These are phyloP conservation scores for Cicer judaicum DNA, from an alignment of 306 rosid genomes.

Conservation along the genomic window DNA sequence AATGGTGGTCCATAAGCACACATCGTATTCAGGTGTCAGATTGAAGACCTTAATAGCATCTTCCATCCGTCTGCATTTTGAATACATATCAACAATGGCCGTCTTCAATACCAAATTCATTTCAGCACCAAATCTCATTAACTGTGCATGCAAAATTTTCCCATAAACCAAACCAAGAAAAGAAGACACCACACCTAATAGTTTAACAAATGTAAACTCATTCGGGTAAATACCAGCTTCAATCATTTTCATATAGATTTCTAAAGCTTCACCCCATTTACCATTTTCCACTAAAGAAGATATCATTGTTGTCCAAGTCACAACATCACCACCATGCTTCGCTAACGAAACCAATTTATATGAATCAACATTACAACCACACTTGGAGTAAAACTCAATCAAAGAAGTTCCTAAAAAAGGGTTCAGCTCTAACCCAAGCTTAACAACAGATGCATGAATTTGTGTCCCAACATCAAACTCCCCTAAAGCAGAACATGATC, in stretches of 20 bases:
- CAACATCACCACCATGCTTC: conserved; percentile 58
- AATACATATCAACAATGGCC: conserved; percentile 68
- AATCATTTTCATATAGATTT: conserved; percentile 56
- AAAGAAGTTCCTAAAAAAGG: conserved; percentile 53
- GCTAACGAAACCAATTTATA: conserved; percentile 48
- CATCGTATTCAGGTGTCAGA: conserved; percentile 64
- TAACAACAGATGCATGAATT: conserved; percentile 60
- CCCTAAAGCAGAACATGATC: conserved; percentile 58
- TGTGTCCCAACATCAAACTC: conserved; percentile 51
- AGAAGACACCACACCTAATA: conserved; percentile 52
- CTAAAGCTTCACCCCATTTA: conserved; percentile 60
- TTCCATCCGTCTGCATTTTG: conserved; percentile 54
- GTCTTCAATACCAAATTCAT: conserved; percentile 71
- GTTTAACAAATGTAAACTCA: conserved; percentile 68
- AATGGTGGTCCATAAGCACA: conserved; percentile 67
- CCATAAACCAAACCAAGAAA: conserved; percentile 54
- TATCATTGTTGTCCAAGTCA: conserved; percentile 72
- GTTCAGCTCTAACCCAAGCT: conserved; percentile 62
- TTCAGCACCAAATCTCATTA: conserved; percentile 54
- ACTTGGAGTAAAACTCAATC: conserved; percentile 63
- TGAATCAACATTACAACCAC: conserved; percentile 49
- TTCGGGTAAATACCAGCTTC: conserved; percentile 55
- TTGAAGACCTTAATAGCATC: conserved; percentile 63
- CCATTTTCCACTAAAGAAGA: conserved; percentile 60
- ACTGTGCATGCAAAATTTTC: conserved; percentile 63